These are phyloP conservation scores for Mucor plumbeus DNA, from an alignment of 371 early-diverging fungal species.

Conservation along the genomic window DNA sequence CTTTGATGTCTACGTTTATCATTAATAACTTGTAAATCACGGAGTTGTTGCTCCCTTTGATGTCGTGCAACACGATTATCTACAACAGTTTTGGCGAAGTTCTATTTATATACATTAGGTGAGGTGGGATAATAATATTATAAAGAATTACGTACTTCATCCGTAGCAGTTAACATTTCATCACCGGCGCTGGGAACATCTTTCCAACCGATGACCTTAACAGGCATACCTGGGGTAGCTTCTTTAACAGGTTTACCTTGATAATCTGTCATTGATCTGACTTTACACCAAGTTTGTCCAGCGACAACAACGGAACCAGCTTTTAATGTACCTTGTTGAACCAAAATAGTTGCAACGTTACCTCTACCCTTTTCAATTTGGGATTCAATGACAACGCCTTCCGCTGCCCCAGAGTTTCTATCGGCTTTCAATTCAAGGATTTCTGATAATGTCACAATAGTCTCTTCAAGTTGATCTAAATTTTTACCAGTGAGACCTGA, in stretches of 20 bases:
- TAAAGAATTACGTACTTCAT: constrained; percentile 51
- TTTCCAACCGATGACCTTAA: constrained; percentile 93
- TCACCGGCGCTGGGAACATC: constrained; percentile 92
- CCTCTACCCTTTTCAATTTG: constrained; percentile 86
- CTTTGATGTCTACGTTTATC: constrained; percentile 68
- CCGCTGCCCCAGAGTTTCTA: constrained; percentile 66
- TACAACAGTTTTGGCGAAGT: constrained; percentile 80
- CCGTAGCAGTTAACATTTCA: constrained; percentile 77
- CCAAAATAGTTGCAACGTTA: constrained; percentile 85
- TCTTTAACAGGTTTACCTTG: constrained; percentile 70
- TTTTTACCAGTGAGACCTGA: constrained; percentile 89
- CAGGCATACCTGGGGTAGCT: constrained; percentile 90
- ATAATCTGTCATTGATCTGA: constrained; percentile 85
- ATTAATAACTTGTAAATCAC: constrained; percentile 79
- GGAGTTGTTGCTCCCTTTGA: constrained; percentile 65
- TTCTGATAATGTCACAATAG: constrained; percentile 86
- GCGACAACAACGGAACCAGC: constrained; percentile 84
- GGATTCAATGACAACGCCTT: constrained; percentile 91
- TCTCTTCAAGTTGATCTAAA: constrained; percentile 87
- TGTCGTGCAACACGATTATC: constrained; percentile 67
- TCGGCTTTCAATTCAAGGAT: constrained; percentile 87
- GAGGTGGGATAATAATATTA: neutral
- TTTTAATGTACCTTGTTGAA: constrained; percentile 84
- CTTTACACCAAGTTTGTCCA: constrained; percentile 86
- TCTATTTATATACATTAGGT: constrained; percentile 47